Evolutionary conservation across 805 yeast genomes (phyloP), one percentile per base, ranked within the genome.

Genomic region (Aciculoconidium aculeatum): DNA sequence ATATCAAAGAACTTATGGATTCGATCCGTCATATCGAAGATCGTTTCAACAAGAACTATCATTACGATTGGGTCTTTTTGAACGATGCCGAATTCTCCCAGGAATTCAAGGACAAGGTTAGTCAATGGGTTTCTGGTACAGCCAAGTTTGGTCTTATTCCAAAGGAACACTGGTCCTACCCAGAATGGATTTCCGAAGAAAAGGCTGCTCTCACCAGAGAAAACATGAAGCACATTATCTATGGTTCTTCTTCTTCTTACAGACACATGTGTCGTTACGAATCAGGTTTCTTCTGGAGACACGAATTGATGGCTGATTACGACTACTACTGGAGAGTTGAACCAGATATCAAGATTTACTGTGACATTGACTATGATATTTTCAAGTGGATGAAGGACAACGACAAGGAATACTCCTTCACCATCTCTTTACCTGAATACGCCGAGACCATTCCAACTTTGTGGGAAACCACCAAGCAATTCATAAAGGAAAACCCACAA

Each of bases 301-400:
- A 84, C 51, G 79, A 79, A 23, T 50, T 81, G 35, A 53, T 87
- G 68, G 65, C 65, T 32, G 79, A 83, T n/a, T 86, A 77, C 55
- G 86, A 82, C 37, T 87, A 80, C 70, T 87, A 87, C 67, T 87
- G 96, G 96, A 76, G 96, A 61, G 94, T 87, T 32, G 96, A 87
- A 58, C 95, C 96, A 11, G 83, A 77, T 51, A 72, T 82, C 52
- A 72, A 73, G 55, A 72, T 86, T 45, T 79, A 66, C 58, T 86
- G 95, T 67, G 95, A 87, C 56, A 64, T 87, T 35, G 76, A 79
- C 48, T 80, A 77, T 55, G 98, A 90, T 54, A 88, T 96, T 9
- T 90, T 90, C 63, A 70, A 74, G 45, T 71, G 79, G 39, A 71
- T 90, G 81, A 69, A 85, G 42, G 77, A 76, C 34, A 75, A 82